A percentile compares a stretch with the other conserved stretches of the same genome.
Conservation (phyloP, 345 rosid species). For the Pseudoturritis turrita region DNA sequence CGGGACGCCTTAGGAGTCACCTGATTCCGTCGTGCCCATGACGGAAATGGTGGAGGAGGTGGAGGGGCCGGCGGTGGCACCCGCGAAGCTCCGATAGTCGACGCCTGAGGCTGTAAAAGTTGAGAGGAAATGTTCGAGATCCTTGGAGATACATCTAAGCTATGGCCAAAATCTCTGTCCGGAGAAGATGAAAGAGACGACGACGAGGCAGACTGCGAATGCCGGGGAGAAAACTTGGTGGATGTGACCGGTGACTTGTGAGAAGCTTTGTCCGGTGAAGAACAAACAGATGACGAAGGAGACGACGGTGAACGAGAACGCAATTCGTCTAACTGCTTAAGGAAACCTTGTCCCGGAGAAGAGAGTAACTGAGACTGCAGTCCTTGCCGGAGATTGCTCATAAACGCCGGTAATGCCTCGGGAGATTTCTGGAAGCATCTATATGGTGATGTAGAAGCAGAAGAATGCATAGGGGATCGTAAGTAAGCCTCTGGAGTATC, state of each 20-base stretch:
- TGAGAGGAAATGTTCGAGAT: slow-evolving; percentile 29
- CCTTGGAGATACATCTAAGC: slow-evolving; percentile 37
- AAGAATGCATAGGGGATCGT: slow-evolving; percentile 39
- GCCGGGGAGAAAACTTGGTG: too few species aligned
- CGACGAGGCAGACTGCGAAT: slow-evolving; percentile 23
- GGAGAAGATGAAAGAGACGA: slow-evolving; percentile 41
- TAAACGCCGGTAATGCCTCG: slow-evolving; percentile 22
- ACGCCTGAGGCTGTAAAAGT: slow-evolving; percentile 22
- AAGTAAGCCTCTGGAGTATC: slow-evolving; percentile 32
- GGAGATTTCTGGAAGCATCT: slow-evolving; percentile 28
- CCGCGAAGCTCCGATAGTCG: neutral
- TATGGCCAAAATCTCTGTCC: slow-evolving; percentile 28
- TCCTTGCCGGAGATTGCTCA: slow-evolving; percentile 31
- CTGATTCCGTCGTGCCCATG: slow-evolving; percentile 34
- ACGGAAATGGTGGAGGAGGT: slow-evolving; percentile 31
- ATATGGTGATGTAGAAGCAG: slow-evolving; percentile 38
- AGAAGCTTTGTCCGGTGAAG: slow-evolving; percentile 46
- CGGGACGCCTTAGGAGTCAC: slow-evolving; percentile 33
- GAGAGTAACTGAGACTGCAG: slow-evolving; percentile 36
- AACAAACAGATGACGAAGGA: slow-evolving; percentile 32
- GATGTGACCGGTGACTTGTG: slow-evolving; percentile 14
- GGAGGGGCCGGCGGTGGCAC: slow-evolving; percentile 33
- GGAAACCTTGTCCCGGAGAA: slow-evolving; percentile 26
- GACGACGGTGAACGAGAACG: slow-evolving; percentile 24
- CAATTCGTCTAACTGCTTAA: slow-evolving; percentile 34